phyloP scores from a whole-genome alignment of 2,329 filamentous ascomycete species.

The Pseudogymnoascus sp. region DNA sequence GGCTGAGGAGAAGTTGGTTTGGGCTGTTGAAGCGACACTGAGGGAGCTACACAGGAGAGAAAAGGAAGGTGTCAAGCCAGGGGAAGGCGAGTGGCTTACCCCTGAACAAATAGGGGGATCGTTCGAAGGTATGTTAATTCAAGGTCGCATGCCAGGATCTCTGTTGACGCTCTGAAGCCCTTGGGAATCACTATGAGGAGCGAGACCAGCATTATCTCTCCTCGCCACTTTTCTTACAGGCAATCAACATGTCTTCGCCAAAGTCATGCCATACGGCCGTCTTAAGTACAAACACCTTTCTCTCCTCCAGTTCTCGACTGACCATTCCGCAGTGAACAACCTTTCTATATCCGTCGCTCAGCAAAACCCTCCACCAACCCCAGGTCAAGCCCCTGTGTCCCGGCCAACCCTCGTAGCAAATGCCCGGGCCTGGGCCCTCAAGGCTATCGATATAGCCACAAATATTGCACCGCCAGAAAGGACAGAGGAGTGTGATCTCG shows the following conservation, averaged over 20 bases:
- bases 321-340: conserved; percentile 61
- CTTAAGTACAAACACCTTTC: conserved; percentile 50
- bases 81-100: conserved; percentile 64
- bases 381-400: conserved; percentile 38
- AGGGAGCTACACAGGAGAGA: conserved; percentile 56
- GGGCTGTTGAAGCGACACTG: conserved; percentile 74
- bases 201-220: conserved; percentile 73
- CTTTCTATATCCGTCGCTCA: conserved; percentile 64
- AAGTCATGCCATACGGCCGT: conserved; percentile 70
- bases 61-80: conserved; percentile 59
- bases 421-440: conserved; percentile 70
- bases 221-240: conserved; percentile 79
- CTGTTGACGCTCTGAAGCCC: conserved; percentile 41
- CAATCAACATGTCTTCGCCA: conserved; percentile 59
- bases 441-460: conserved; percentile 61
- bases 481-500: conserved; percentile 73
- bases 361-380: conserved; percentile 30
- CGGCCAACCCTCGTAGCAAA: conserved; percentile 58
- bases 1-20: conserved; percentile 68
- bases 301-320: background rate
- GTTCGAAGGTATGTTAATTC: conserved; percentile 50
- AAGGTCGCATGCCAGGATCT: background rate
- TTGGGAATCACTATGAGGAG: conserved; percentile 70
- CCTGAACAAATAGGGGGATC: conserved; percentile 66
- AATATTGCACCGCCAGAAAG: conserved; percentile 59